Evolutionary conservation across 2,329 filamentous ascomycete genomes (phyloP).

Genomic region (Diaporthe sp.): DNA sequence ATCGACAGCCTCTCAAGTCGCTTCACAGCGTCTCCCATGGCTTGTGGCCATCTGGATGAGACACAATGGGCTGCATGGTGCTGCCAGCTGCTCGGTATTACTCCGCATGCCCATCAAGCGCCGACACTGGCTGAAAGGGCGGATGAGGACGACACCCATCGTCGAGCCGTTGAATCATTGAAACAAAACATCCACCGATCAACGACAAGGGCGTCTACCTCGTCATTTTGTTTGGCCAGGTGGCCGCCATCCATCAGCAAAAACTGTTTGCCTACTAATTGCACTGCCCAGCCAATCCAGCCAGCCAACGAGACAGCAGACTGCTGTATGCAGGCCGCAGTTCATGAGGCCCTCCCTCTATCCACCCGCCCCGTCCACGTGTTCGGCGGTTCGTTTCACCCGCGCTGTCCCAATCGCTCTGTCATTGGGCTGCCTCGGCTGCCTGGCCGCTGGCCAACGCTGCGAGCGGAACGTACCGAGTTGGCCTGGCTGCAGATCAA

Average conservation of each 20-base stretch:
- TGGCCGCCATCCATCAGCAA: conserved; percentile 1
- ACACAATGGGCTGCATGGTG: conserved; percentile 4
- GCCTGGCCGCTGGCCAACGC: not conserved
- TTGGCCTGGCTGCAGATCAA: conserved; percentile 24
- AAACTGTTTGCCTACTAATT: not conserved
- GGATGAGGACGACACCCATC: not conserved
- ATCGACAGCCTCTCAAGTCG: conserved; percentile 17
- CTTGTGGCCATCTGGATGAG: conserved; percentile 17
- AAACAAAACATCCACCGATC: conserved; percentile 34
- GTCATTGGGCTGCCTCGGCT: conserved; percentile 12
- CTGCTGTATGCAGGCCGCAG: not conserved
- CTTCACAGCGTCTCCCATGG: conserved; percentile 12
- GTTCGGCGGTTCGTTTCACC: conserved; percentile 33
- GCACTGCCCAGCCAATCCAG: conserved; percentile 3
- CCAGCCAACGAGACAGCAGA: conserved; percentile 2
- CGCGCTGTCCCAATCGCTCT: conserved; percentile 1
- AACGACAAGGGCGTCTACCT: conserved; percentile 33
- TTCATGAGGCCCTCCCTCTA: conserved; percentile 1
- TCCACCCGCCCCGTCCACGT: conserved; percentile 29
- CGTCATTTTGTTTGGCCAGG: conserved; percentile 30
- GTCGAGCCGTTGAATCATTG: conserved; percentile 21
- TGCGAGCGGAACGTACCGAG: conserved; percentile 27
- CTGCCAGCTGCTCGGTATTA: conserved; percentile 27
- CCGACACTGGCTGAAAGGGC: not conserved
- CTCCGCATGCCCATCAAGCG: conserved; percentile 23